phyloP scores from a whole-genome alignment of 257 asterid species.

The Solanum etuberosum region DNA sequence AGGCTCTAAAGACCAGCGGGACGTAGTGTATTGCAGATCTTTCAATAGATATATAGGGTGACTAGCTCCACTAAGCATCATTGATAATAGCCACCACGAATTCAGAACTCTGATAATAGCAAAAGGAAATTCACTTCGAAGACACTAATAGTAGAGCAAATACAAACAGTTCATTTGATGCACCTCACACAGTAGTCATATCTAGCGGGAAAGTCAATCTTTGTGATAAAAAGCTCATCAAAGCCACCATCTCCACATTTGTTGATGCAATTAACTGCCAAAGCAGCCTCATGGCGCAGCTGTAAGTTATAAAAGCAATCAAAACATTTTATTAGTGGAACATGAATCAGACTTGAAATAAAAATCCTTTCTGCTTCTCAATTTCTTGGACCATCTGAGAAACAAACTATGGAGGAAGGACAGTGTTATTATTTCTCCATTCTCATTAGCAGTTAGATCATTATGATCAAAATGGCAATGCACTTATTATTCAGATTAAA shows the following conservation, averaged over 20 bases:
- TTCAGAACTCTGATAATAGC: background rate
- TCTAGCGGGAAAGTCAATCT: slow-evolving; percentile 65
- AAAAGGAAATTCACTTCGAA: background rate
- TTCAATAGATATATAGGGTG: background rate
- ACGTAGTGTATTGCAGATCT: background rate
- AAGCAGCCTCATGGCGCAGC: slow-evolving; percentile 69
- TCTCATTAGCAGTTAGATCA: background rate
- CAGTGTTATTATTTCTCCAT: background rate
- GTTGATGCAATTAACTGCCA: slow-evolving; percentile 65
- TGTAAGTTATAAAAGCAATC: slow-evolving; percentile 11
- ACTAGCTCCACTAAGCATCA: background rate
- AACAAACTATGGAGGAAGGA: background rate
- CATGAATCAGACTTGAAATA: background rate
- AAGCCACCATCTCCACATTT: slow-evolving; percentile 71
- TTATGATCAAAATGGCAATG: background rate
- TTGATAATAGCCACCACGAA: background rate
- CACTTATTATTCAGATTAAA: background rate
- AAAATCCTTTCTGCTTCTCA: background rate
- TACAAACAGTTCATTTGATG: background rate
- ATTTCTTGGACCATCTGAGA: background rate
- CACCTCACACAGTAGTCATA: slow-evolving; percentile 84
- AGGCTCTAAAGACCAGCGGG: background rate
- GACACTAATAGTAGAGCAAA: background rate
- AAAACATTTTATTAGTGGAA: background rate
- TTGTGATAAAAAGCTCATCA: slow-evolving; percentile 76